Evolutionary conservation across 305 asterid genomes (phyloP), one percentile per base, ranked within the genome.

Genomic region (Fraxinus xanthoxyloides): DNA sequence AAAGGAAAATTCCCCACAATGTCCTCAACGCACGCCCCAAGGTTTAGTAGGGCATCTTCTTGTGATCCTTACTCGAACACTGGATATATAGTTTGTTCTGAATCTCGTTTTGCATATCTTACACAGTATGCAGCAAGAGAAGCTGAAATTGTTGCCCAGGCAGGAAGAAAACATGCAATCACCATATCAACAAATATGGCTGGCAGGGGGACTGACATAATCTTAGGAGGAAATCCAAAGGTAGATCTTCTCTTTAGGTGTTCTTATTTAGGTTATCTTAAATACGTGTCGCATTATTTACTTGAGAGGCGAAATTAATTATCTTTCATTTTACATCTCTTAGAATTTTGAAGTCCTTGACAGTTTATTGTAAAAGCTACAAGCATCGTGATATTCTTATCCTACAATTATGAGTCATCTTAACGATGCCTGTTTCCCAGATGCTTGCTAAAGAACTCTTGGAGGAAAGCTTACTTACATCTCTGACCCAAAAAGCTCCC

Each of bases 141-240:
- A 90, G 99, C 99, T 81, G 97, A 97, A 84, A 92, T 89, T 87
- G 94, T 97, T 40, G 98, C 99, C 72, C 99, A 97, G 89, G 99
- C 99, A 31, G 99, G 99, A 84, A 90, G 98, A 85, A 94, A 94
- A 86, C 79, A 90, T 85, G 98, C 98, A 83, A 97, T 97, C 86
- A 97, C 99, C 86, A 86, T 97, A 87, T 94, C 99, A 75, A 94
- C 99, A 10, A 97, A 97, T 87, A 97, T 97, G 99, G 99, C 99
- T 81, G 99, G 99, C 75, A 88, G 99, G 87, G 98, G 99, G 75
- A 93, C 99, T 86, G 99, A 97, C 87, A 97, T 97, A 83, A 97
- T 97, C 86, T 92, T 97, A 8, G 99, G 99, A 88, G 99, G 99
- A 84, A 97, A 97, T 87, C 99, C 99, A 23, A 97, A 97, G 98